Conservation (phyloP, 2,329 filamentous ascomycete genomes). For the Laburnicola sp. region DNA sequence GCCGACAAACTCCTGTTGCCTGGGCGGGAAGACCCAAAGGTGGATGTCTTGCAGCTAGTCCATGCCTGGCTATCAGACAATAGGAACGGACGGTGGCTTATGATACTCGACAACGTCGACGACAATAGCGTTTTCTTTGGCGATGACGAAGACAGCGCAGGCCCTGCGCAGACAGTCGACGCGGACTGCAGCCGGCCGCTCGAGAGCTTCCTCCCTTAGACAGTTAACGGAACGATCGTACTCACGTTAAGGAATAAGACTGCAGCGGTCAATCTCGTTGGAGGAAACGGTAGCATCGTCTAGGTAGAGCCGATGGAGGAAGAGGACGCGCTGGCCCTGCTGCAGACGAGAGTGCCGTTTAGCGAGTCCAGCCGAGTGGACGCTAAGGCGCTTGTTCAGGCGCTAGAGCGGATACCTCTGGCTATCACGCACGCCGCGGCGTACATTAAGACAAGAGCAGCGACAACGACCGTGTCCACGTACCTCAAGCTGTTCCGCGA, state of each 20-base stretch:
- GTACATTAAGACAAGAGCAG: constrained; percentile 30
- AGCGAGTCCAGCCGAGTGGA: constrained; percentile 4
- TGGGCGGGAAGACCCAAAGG: constrained; percentile 15
- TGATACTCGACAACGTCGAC: constrained; percentile 23
- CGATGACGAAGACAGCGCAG: constrained; percentile 5
- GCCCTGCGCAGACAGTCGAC: not conserved
- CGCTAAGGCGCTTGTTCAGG: constrained; percentile 14
- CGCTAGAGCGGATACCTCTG: constrained; percentile 41
- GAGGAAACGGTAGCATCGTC: constrained; percentile 15
- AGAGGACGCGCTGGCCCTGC: constrained; percentile 22
- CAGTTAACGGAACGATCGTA: constrained; percentile 16
- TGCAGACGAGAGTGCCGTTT: constrained; percentile 23
- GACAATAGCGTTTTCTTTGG: constrained; percentile 15
- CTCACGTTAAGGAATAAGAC: constrained; percentile 20
- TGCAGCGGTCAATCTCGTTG: constrained; percentile 19
- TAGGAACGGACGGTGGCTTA: constrained; percentile 18
- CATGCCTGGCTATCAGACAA: constrained; percentile 17
- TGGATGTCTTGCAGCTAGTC: constrained; percentile 14
- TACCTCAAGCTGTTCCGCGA: constrained; percentile 48
- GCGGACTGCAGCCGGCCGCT: constrained; percentile 8
- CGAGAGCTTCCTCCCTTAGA: constrained; percentile 16
- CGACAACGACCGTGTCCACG: constrained; percentile 11
- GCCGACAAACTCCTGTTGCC: constrained; percentile 13
- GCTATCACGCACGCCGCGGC: constrained; percentile 40
- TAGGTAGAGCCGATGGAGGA: constrained; percentile 28